A percentile compares a stretch with the other conserved stretches of the same genome.
These are phyloP conservation scores for Globisporangium spiculum DNA, from an alignment of 352 stramenopile species.

Conservation along the genomic window DNA sequence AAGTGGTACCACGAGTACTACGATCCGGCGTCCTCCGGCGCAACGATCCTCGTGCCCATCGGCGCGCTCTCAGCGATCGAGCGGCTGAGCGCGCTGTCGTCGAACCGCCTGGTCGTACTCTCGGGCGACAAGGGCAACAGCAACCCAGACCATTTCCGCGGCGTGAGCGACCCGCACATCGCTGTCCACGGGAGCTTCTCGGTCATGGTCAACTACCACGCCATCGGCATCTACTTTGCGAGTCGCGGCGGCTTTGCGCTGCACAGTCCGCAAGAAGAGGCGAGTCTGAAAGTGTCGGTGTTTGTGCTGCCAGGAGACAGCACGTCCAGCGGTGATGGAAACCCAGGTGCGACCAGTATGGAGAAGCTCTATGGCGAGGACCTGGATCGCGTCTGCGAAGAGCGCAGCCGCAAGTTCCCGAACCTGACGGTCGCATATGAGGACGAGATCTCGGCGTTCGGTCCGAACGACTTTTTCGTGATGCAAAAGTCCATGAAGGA, in stretches of 20 bases:
- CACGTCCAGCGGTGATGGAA: not conserved
- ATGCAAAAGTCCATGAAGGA: slow-evolving; percentile 91
- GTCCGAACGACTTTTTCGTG: slow-evolving; percentile 94
- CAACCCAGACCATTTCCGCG: slow-evolving; percentile 90
- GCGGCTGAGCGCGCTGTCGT: slow-evolving; percentile 56
- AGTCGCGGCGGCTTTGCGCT: slow-evolving; percentile 90
- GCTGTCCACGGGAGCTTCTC: slow-evolving; percentile 95
- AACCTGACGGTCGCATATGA: slow-evolving; percentile 76
- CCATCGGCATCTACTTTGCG: slow-evolving; percentile 90
- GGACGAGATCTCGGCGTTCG: slow-evolving; percentile 87
- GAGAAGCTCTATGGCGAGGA: slow-evolving; percentile 40
- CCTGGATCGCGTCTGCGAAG: slow-evolving; percentile 60
- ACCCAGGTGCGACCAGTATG: slow-evolving; percentile 16
- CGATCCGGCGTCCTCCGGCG: slow-evolving; percentile 46
- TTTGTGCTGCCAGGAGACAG: slow-evolving; percentile 67
- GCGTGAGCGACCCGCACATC: slow-evolving; percentile 92
- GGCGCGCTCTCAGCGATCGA: slow-evolving; percentile 83
- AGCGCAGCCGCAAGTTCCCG: slow-evolving; percentile 61
- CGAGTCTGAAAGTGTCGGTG: slow-evolving; percentile 88
- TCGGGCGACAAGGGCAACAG: slow-evolving; percentile 94
- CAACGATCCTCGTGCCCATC: slow-evolving; percentile 90
- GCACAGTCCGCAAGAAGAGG: slow-evolving; percentile 92
- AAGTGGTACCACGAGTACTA: slow-evolving; percentile 91
- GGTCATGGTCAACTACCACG: slow-evolving; percentile 96
- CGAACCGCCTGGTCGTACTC: slow-evolving; percentile 72